A percentile compares a stretch with the other conserved stretches of the same genome.
Evolutionary conservation across 352 stramenopile genomes (phyloP).

Genomic region (Pythium aphanidermatum): DNA sequence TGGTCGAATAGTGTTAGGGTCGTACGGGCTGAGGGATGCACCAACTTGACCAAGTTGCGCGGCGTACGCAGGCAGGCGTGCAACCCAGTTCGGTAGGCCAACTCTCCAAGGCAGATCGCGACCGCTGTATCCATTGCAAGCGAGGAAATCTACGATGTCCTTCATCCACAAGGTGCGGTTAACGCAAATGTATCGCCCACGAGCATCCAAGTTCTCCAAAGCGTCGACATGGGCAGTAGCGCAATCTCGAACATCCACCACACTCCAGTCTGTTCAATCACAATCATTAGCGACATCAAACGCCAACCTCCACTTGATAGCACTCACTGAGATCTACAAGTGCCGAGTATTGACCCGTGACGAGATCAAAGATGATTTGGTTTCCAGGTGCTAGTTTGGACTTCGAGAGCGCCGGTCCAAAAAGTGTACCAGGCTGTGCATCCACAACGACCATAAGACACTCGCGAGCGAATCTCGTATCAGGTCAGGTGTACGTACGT

Average conservation of each 20-base stretch:
- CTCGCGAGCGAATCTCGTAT: background rate
- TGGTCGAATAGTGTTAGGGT: slow-evolving; percentile 40
- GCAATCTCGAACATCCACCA: slow-evolving; percentile 84
- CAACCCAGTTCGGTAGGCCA: slow-evolving; percentile 78
- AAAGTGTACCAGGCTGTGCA: slow-evolving; percentile 66
- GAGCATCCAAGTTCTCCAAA: slow-evolving; percentile 78
- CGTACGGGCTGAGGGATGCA: slow-evolving; percentile 58
- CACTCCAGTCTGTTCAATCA: slow-evolving; percentile 62
- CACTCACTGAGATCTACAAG: slow-evolving; percentile 77
- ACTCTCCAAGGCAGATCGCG: slow-evolving; percentile 80
- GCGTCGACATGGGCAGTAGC: slow-evolving; percentile 73
- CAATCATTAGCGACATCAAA: background rate
- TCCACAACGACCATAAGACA: background rate
- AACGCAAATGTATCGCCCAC: slow-evolving; percentile 82
- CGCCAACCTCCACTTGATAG: background rate
- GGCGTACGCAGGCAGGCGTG: slow-evolving; percentile 76
- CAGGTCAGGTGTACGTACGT: slow-evolving; percentile 31
- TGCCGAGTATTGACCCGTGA: slow-evolving; percentile 82
- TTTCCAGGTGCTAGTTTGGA: slow-evolving; percentile 79
- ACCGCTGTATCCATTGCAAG: slow-evolving; percentile 80
- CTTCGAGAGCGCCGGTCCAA: slow-evolving; percentile 77
- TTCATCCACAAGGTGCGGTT: slow-evolving; percentile 86
- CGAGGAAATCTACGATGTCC: slow-evolving; percentile 81
- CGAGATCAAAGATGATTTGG: slow-evolving; percentile 84
- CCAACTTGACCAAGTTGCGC: slow-evolving; percentile 84